Conservation (phyloP, 768 basidiomycete species). For the Rhizopogon salebrosus region DNA sequence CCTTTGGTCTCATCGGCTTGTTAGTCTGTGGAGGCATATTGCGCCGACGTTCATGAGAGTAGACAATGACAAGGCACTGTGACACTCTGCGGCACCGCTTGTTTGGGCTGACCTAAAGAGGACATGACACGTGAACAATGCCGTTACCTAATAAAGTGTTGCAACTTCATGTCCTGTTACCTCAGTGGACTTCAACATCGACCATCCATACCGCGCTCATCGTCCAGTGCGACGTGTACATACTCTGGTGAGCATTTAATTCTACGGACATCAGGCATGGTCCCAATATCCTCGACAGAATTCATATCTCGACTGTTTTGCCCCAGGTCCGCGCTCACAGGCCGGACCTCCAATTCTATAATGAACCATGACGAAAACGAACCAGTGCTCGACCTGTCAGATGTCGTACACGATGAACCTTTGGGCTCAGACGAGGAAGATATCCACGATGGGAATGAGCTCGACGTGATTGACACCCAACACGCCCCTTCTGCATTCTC, state of each 20-base stretch:
- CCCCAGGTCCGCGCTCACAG: not conserved
- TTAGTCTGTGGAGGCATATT: conserved; percentile 37
- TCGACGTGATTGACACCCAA: conserved; percentile 26
- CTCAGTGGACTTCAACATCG: conserved; percentile 7
- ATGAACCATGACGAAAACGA: conserved; percentile 55
- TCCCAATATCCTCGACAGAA: not conserved
- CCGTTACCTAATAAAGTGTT: conserved; percentile 19
- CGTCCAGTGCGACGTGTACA: conserved; percentile 14
- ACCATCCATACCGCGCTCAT: conserved; percentile 16
- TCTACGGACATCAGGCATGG: too few relatives aligned
- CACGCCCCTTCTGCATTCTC: conserved; percentile 25
- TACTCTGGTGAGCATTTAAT: conserved; percentile 11
- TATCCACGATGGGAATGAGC: conserved; percentile 23
- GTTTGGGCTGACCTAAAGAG: not conserved
- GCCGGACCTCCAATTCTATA: conserved; percentile 10
- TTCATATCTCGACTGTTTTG: not conserved
- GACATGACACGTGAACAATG: conserved; percentile 18
- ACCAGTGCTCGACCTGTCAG: conserved; percentile 68
- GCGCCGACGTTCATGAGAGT: conserved; percentile 4
- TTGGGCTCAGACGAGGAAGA: conserved; percentile 52
- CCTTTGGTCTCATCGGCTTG: conserved; percentile 52
- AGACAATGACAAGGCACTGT: not conserved
- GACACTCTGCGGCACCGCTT: too few relatives aligned
- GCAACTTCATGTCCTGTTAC: conserved; percentile 3
- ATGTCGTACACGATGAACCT: conserved; percentile 79